Conservation (phyloP, 169 alveolate genomes). For the Plasmodium fragile region DNA sequence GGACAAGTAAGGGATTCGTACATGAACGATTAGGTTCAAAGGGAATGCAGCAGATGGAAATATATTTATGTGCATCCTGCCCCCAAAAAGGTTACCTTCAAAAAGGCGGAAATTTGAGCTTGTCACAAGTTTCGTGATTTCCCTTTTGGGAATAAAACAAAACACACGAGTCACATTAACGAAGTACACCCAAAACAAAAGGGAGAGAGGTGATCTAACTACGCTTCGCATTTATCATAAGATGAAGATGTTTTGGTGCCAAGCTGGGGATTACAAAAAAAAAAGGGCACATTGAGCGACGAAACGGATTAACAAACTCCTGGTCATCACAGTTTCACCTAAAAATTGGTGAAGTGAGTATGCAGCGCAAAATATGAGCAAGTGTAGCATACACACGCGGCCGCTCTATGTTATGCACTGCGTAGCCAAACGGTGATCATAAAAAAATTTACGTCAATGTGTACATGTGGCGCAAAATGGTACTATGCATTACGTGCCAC, state of each 20-base stretch:
- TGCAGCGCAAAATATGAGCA: neutral
- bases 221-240: conserved; percentile 59
- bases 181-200: conserved; percentile 7
- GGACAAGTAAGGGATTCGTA: neutral
- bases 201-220: neutral
- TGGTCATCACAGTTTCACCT: neutral
- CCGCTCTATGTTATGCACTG: neutral
- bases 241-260: neutral
- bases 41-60: neutral
- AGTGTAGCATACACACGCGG: neutral
- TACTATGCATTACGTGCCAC: neutral
- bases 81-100: conserved; percentile 16
- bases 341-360: neutral
- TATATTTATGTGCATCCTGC: neutral
- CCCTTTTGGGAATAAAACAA: neutral
- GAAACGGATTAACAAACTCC: neutral
- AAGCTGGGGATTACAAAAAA: neutral
- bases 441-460: neutral
- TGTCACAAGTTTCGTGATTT: neutral
- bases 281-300: neutral
- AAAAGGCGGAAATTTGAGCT: neutral
- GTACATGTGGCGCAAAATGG: neutral
- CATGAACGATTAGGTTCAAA: neutral
- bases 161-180: conserved; percentile 2
- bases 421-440: neutral